Percentiles rank a stretch among this genome's conserved stretches.
phyloP scores from a whole-genome alignment of 805 yeast genomes.

The Lachancea meyersii region DNA sequence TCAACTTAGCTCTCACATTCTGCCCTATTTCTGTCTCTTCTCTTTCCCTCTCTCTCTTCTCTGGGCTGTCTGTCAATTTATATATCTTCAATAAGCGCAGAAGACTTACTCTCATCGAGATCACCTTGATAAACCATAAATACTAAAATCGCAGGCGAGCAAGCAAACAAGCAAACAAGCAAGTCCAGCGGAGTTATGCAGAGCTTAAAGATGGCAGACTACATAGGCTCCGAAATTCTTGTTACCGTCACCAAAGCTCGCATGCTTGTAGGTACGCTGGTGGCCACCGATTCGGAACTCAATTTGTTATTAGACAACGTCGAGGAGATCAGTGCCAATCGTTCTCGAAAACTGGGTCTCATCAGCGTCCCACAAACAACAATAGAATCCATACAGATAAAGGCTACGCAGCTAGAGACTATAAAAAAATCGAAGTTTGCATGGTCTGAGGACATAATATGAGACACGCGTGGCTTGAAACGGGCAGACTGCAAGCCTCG shows the following conservation, averaged over 20 bases:
- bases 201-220: conserved; percentile 17
- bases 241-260: conserved; percentile 35
- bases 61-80: too few species aligned
- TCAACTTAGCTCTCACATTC: too few species aligned
- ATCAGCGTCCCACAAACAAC: conserved; percentile 47
- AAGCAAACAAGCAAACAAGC: too few species aligned
- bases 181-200: conserved; percentile 17
- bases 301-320: conserved; percentile 39
- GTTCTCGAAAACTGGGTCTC: conserved; percentile 41
- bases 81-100: too few species aligned
- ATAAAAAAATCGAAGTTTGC: conserved; percentile 12
- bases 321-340: conserved; percentile 28
- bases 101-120: too few species aligned
- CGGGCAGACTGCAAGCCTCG: background rate
- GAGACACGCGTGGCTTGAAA: too few species aligned
- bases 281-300: conserved; percentile 41
- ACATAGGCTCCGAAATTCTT: conserved; percentile 31
- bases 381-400: conserved; percentile 26
- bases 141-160: too few species aligned
- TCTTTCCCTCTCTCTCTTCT: too few species aligned
- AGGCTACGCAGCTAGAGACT: conserved; percentile 23
- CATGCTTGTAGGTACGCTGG: conserved; percentile 33
- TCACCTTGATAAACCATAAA: too few species aligned
- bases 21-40: too few species aligned
- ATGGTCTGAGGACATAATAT: conserved; percentile 11